Conservation (phyloP, 208 protist genomes). For the Perkinsela sp. region DNA sequence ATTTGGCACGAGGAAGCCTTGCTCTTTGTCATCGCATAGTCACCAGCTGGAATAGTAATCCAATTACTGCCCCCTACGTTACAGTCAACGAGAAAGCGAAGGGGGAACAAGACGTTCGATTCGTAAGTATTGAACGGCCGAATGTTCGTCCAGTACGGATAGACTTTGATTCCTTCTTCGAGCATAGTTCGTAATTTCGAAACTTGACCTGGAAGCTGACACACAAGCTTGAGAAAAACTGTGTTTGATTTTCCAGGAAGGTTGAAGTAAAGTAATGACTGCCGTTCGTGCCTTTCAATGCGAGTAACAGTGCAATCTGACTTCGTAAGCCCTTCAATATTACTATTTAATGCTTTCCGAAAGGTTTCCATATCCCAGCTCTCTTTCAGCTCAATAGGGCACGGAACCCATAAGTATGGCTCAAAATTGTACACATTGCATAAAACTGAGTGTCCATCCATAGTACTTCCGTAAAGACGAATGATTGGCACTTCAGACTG, state of each 20-base stretch:
- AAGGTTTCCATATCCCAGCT: conserved; percentile 31
- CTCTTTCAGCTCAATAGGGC: conserved; percentile 27
- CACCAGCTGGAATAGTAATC: conserved; percentile 47
- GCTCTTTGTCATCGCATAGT: conserved; percentile 12
- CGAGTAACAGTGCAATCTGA: conserved; percentile 30
- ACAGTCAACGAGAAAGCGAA: conserved; percentile 94
- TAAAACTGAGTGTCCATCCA: conserved; percentile 57
- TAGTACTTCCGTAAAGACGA: conserved; percentile 70
- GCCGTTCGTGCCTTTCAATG: conserved; percentile 30
- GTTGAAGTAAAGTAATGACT: conserved; percentile 45
- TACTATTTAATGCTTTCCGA: conserved; percentile 28
- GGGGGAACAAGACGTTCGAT: conserved; percentile 86
- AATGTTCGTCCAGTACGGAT: conserved; percentile 27
- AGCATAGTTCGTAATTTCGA: conserved; percentile 43
- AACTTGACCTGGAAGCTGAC: conserved; percentile 61
- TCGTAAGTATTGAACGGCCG: conserved; percentile 82
- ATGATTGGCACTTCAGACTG: conserved; percentile 51
- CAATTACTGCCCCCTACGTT: conserved; percentile 78
- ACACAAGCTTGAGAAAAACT: conserved; percentile 45
- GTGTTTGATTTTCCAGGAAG: conserved; percentile 9
- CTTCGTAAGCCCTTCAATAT: conserved; percentile 22
- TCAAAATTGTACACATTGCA: conserved; percentile 78
- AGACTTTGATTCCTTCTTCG: conserved; percentile 31
- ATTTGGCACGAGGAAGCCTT: conserved; percentile 57
- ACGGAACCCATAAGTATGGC: conserved; percentile 79